These are phyloP conservation scores for Fusarium nurragi DNA, from an alignment of 2,329 filamentous ascomycete species.

Conservation along the genomic window DNA sequence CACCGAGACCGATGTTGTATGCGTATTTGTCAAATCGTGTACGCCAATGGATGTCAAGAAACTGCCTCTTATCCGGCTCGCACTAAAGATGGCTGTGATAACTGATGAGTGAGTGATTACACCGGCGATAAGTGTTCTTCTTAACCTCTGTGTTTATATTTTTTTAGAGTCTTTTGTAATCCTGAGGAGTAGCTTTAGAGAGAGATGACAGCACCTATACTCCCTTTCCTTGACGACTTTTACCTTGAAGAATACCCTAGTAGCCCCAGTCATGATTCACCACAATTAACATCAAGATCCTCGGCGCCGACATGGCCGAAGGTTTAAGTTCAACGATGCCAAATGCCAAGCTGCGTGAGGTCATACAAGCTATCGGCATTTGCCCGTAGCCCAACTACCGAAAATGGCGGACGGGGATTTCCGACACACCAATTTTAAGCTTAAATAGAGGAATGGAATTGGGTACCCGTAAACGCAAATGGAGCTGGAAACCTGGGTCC, in stretches of 20 bases:
- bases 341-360: background rate
- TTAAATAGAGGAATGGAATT: background rate
- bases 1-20: background rate
- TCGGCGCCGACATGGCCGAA: constrained; percentile 4
- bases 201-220: no score
- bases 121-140: no score
- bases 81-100: no score
- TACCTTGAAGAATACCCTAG: background rate
- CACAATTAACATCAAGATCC: background rate
- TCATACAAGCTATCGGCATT: background rate
- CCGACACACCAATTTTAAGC: background rate
- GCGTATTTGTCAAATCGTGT: background rate
- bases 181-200: no score
- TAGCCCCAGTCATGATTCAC: background rate
- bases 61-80: no score
- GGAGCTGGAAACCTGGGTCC: fast-evolving
- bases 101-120: no score
- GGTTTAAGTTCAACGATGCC: background rate
- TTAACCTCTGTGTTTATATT: no score
- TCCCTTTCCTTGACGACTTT: no score
- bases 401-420: background rate
- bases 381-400: background rate
- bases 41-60: background rate
- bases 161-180: no score
- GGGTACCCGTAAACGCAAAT: background rate